Conservation (phyloP, 305 asterid genomes). For the Withania somnifera region DNA sequence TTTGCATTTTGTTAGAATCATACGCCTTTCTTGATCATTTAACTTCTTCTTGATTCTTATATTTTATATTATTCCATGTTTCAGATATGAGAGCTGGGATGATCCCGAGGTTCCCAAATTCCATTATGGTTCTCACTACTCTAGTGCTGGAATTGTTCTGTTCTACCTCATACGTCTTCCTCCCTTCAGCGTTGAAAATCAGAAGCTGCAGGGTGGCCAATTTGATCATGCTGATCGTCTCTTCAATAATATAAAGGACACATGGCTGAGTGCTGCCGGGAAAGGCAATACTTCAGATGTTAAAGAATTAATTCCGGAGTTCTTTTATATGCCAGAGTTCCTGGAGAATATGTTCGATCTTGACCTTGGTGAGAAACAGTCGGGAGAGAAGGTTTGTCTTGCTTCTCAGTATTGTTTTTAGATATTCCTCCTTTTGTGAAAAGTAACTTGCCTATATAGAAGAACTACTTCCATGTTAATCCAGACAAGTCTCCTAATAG, state of each 20-base stretch:
- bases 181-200: slow-evolving; percentile 89
- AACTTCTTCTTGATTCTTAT: background rate
- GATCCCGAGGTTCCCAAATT: slow-evolving; percentile 99
- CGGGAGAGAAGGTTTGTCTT: slow-evolving; percentile 90
- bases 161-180: slow-evolving; percentile 95
- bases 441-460: background rate
- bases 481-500: slow-evolving; percentile 9
- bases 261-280: slow-evolving; percentile 99
- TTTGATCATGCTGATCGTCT: slow-evolving; percentile 99
- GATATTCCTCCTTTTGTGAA: background rate
- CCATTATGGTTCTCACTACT: slow-evolving; percentile 98
- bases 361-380: slow-evolving; percentile 99
- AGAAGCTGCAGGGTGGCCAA: slow-evolving; percentile 97
- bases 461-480: background rate
- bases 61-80: background rate
- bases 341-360: slow-evolving; percentile 83
- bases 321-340: slow-evolving; percentile 94
- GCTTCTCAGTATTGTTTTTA: background rate
- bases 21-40: background rate
- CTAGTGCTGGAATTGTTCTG: slow-evolving; percentile 98
- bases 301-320: slow-evolving; percentile 97
- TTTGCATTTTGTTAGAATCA: background rate
- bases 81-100: slow-evolving; percentile 99
- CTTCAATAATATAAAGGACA: slow-evolving; percentile 82
- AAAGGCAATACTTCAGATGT: slow-evolving; percentile 98